A percentile compares a stretch with the other conserved stretches of the same genome.
These are phyloP conservation scores for Apophysomyces elegans DNA, from an alignment of 371 early-diverging fungal genomes.

Conservation along the genomic window DNA sequence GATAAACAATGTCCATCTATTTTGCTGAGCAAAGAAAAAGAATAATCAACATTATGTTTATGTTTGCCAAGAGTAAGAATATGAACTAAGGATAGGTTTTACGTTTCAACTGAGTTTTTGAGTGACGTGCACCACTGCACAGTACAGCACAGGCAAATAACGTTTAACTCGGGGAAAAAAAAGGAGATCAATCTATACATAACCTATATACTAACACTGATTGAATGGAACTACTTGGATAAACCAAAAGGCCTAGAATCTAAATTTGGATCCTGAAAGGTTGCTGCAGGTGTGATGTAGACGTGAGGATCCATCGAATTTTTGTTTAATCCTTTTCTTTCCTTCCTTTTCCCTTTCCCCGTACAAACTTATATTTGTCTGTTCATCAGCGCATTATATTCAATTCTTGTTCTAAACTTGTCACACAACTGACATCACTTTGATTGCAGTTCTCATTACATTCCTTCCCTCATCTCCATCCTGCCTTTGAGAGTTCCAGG, in stretches of 20 bases:
- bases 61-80: too few species aligned
- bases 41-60: too few species aligned
- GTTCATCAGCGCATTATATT: neutral
- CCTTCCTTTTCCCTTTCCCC: neutral
- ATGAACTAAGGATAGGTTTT: too few species aligned
- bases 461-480: slow-evolving; percentile 9
- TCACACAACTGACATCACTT: slow-evolving; percentile 1
- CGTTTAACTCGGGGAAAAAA: slow-evolving; percentile 9
- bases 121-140: too few species aligned
- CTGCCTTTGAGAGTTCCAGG: slow-evolving; percentile 1
- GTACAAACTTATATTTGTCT: neutral
- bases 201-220: slow-evolving; percentile 2
- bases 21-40: too few species aligned
- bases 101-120: too few species aligned
- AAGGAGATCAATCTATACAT: slow-evolving; percentile 12
- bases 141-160: neutral
- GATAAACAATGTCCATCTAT: too few species aligned
- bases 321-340: slow-evolving; percentile 1
- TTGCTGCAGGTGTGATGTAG: slow-evolving; percentile 11
- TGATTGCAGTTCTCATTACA: slow-evolving; percentile 8
- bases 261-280: slow-evolving; percentile 9
- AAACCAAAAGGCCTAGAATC: slow-evolving; percentile 9
- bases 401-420: neutral
- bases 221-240: slow-evolving; percentile 3
- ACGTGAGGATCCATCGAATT: slow-evolving; percentile 5